Evolutionary conservation across 1,284 basidiomycete genomes (phyloP), one percentile per base, ranked within the genome.

Genomic region (Heterobasidion occidentale): DNA sequence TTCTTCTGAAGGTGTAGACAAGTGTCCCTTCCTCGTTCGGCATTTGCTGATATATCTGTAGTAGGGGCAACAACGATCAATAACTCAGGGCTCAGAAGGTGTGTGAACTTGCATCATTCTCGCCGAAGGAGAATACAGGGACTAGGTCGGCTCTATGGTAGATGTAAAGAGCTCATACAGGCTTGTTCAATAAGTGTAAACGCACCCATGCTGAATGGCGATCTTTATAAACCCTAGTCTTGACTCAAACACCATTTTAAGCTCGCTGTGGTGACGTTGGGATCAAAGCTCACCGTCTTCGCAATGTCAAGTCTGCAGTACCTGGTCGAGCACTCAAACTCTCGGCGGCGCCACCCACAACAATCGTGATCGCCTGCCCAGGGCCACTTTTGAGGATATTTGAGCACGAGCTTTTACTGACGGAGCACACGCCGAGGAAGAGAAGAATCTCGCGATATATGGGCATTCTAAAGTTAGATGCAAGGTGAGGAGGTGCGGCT

Each of bases 291-390:
- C 67, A 87, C 81, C 92, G 77, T 70, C 83, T 86, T 68, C 86
- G 80, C 60, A 99, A 71, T 1, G 95, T 98, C 69, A 99, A 71
- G 74, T 98, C 94, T 46, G 92, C 92, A 17, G 95, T 98, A 15
- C 96, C 97, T 0, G 96, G 97, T 64, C 87, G 90, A 7, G 96
- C 96, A 63, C 85, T 89, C 64, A 99, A 72, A 67, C 90, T 93
- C 76, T 99, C 97, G 7, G 94, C 88, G 0, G 97, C 97, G 12
- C 96, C 97, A 2, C 96, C 96, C 0, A 99, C 90, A 1, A 99
- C 96, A 59, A 99, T 99, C 2, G 91, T 91, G 65, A 98, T 94
- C 0, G 92, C 84, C 45, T 77, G 75, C 1, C 86, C 85, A 1
- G 86, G 78, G 11, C 92, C 92, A 55, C 77, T 67, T 60, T 80